Evolutionary conservation across 2,329 filamentous ascomycete genomes (phyloP), one percentile per base, ranked within the genome.

Genomic region (Nothophaeocryptopus gaeumannii): DNA sequence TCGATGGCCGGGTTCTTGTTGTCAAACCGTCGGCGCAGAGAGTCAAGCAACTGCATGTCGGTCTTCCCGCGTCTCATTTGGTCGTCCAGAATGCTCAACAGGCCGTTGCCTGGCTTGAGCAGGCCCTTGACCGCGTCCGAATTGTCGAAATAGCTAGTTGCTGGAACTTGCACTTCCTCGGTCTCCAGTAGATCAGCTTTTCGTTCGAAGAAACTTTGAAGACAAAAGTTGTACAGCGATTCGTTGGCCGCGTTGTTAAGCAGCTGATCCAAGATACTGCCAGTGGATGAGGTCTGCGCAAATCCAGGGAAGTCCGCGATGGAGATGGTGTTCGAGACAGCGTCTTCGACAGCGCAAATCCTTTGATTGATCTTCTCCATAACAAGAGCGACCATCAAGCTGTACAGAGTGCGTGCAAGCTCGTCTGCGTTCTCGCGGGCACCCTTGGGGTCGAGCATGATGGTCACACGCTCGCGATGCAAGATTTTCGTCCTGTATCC

Each of bases 401-500:
- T 92, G 73, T 99, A 99, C 0, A 99, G 75, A 0, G 92, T 96
- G 44, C 92, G 82, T 4, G 93, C 91, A 41, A 99, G 81, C 70
- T 97, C 93, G 65, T 97, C 91, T 12, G 93, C 93, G 61, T 96
- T 96, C 34, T 83, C 85, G 43, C 90, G 85, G 39, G 93, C 93
- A 34, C 93, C 93, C 50, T 83, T 84, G 5, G 92, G 89, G 65
- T 99, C 93, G 31, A 99, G 80, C 91, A 99, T 95, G 58, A 99
- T 88, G 0, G 93, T 99, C n/a, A 99, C 93, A 47, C 93, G 86
- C 75, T 99, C 93, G 56, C 90, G 87, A 66, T 95, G 88, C 49
- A 99, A 85, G 60, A 93, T 96, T 77, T 95, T 96, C 14, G 90
- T 97, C 74, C 95, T 95, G 77, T 96, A 96, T 2, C 91, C 89